Evolutionary conservation across 192 early-diverging fungal genomes (phyloP).

Genomic region (Umbelopsis sp.): DNA sequence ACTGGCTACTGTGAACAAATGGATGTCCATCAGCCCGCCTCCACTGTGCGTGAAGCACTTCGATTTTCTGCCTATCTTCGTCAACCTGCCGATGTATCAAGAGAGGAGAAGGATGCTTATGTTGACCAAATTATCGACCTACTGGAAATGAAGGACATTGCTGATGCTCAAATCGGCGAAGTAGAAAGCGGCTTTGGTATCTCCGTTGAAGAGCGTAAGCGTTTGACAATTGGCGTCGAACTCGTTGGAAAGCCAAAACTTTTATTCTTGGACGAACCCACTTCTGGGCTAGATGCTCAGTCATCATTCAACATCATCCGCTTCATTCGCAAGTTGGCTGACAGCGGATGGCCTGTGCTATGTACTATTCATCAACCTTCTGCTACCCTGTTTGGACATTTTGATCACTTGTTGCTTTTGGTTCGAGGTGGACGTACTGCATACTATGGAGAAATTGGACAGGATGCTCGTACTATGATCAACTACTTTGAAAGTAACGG

Average conservation of each 20-base stretch:
- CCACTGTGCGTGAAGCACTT: slow-evolving; percentile 80
- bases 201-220: slow-evolving; percentile 87
- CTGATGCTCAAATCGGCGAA: slow-evolving; percentile 75
- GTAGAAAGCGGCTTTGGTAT: slow-evolving; percentile 74
- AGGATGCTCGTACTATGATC: slow-evolving; percentile 64
- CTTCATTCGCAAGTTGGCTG: slow-evolving; percentile 69
- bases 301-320: slow-evolving; percentile 75
- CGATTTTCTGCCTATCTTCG: slow-evolving; percentile 76
- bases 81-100: slow-evolving; percentile 64
- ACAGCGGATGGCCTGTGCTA: slow-evolving; percentile 69
- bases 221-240: slow-evolving; percentile 85
- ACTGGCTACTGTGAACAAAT: slow-evolving; percentile 86
- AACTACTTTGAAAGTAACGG: slow-evolving; percentile 77
- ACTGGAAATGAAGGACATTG: slow-evolving; percentile 73
- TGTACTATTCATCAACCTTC: slow-evolving; percentile 90
- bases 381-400: slow-evolving; percentile 78
- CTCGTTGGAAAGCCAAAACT: slow-evolving; percentile 76
- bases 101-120: slow-evolving; percentile 66
- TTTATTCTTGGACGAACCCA: slow-evolving; percentile 91
- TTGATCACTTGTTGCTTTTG: slow-evolving; percentile 81
- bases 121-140: slow-evolving; percentile 76
- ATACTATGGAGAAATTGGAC: slow-evolving; percentile 82
- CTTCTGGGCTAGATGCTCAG: slow-evolving; percentile 81
- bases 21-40: slow-evolving; percentile 75
- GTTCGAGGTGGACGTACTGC: slow-evolving; percentile 78